A percentile compares a stretch with the other conserved stretches of the same genome.
These are phyloP conservation scores for Pseudogymnoascus sp. DNA, from an alignment of 2,329 filamentous ascomycete genomes.

Conservation along the genomic window DNA sequence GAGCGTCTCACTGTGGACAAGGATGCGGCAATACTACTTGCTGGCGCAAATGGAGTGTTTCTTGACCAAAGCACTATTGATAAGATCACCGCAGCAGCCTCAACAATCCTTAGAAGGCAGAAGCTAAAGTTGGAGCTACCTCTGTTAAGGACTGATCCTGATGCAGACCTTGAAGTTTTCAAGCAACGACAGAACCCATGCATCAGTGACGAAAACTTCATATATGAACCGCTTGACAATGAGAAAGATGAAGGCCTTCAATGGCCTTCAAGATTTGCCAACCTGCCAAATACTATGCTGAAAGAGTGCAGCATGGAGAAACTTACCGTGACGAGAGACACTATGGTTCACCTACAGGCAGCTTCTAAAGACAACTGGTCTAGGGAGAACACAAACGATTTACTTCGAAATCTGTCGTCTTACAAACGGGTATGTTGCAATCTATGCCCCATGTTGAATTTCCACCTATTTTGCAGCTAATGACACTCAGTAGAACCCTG, in stretches of 20 bases:
- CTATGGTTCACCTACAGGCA: constrained; percentile 19
- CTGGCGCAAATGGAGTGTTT: constrained; percentile 9
- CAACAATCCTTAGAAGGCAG: constrained; percentile 11
- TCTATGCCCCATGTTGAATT: too few species aligned
- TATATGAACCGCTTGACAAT: constrained; percentile 23
- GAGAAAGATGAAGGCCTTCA: constrained; percentile 22
- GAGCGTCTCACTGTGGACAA: constrained; percentile 22
- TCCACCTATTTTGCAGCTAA: not conserved
- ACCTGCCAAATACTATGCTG: constrained; percentile 16
- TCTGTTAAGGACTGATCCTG: constrained; percentile 23
- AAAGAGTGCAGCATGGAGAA: constrained; percentile 24
- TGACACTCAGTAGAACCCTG: constrained; percentile 14
- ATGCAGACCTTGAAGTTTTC: constrained; percentile 23
- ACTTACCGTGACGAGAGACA: constrained; percentile 21
- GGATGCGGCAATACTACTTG: constrained; percentile 20
- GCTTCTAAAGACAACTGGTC: constrained; percentile 19
- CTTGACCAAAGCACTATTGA: constrained; percentile 12
- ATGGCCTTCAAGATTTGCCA: constrained; percentile 18
- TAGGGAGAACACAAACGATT: constrained; percentile 17
- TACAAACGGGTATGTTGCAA: constrained; percentile 22
- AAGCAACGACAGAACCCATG: constrained; percentile 22
- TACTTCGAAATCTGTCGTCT: constrained; percentile 17
- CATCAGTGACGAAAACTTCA: constrained; percentile 21
- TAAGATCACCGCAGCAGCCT: constrained; percentile 10
- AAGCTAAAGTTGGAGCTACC: constrained; percentile 23